Evolutionary conservation across 2,329 filamentous ascomycete genomes (phyloP), one percentile per base, ranked within the genome.

Genomic region (Fusarium citri): DNA sequence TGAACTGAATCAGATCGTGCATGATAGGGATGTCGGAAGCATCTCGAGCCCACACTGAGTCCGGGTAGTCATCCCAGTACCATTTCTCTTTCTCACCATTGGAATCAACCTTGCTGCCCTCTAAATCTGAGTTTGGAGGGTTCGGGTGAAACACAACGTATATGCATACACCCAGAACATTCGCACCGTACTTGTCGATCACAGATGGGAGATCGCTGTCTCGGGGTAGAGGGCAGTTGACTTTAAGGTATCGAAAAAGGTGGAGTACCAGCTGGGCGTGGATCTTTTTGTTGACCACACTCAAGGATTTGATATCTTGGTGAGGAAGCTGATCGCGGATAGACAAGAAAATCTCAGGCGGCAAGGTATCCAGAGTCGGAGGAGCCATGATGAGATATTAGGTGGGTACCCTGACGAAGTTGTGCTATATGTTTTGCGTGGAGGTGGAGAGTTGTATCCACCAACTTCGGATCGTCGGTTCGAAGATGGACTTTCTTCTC

Each of bases 11-110:
- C 15, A 66, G 18, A 8, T 54, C 20, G n/a, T 49, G 46, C 3
- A 66, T 47, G 10, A n/a, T 20, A 6, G 34, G 5, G 8, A 43
- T 15, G 8, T 59, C 37, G 20, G n/a, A 16, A 10, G n/a, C 31
- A 16, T 54, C 28, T 18, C 28, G 41, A n/a, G 63, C 59, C 59
- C 59, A 66, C 9, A 64, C 59, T 1, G 59, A 66, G 9, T 28
- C 18, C 12, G 55, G 55, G 6, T 51, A 53, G 7, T 53, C 22
- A 4, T 34, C n/a, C 46, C 45, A 30, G 41, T 49, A 31, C 45
- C 50, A 20, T 23, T 14, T 15, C 20, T 40, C 25, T 34, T 37
- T 18, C 5, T 37, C 41, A 8, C 4, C 3, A 7, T 18, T 4
- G 9, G 46, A 3, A 31, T 51, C 20, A 9, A 57, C 23, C 11